These are phyloP conservation scores for Colletotrichum scovillei DNA, from an alignment of 2,329 filamentous ascomycete genomes.

Conservation along the genomic window DNA sequence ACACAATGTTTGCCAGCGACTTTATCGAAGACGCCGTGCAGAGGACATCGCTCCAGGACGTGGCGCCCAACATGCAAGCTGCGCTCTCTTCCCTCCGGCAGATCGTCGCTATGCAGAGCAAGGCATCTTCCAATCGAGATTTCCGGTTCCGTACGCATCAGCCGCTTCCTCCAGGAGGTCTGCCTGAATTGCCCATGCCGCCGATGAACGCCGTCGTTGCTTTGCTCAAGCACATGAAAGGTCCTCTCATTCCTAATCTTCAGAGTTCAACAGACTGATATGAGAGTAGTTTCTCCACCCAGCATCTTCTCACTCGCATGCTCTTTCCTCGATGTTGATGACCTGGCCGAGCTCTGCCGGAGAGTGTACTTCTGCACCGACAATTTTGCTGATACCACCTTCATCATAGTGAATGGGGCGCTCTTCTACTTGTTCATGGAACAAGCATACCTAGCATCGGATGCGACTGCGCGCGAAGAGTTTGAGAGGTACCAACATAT, in stretches of 20 bases:
- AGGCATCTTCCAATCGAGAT: conserved; percentile 52
- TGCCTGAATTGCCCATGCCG: conserved; percentile 66
- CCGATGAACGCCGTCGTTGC: conserved; percentile 62
- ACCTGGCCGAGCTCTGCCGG: conserved; percentile 62
- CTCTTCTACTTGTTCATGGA: conserved; percentile 64
- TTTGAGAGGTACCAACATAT: conserved; percentile 52
- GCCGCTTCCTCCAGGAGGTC: conserved; percentile 55
- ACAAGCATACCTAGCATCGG: conserved; percentile 50
- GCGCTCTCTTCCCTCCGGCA: conserved; percentile 63
- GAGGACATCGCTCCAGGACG: conserved; percentile 56
- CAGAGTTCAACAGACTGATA: not conserved
- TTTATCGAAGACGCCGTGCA: conserved; percentile 65
- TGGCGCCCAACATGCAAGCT: conserved; percentile 63
- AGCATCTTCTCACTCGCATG: conserved; percentile 63
- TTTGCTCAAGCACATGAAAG: conserved; percentile 60
- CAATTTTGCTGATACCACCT: conserved; percentile 60
- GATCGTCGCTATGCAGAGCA: conserved; percentile 63
- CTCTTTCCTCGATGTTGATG: conserved; percentile 59
- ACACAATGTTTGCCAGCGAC: conserved; percentile 65
- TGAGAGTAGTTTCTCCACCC: conserved; percentile 54
- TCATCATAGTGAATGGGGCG: conserved; percentile 61
- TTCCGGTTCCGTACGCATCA: conserved; percentile 59
- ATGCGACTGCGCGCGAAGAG: conserved; percentile 45
- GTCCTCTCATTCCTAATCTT: too few relatives aligned
- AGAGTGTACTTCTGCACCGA: conserved; percentile 64